These are phyloP conservation scores for Mortierella sp. DNA, from an alignment of 371 early-diverging fungal species.

Conservation along the genomic window DNA sequence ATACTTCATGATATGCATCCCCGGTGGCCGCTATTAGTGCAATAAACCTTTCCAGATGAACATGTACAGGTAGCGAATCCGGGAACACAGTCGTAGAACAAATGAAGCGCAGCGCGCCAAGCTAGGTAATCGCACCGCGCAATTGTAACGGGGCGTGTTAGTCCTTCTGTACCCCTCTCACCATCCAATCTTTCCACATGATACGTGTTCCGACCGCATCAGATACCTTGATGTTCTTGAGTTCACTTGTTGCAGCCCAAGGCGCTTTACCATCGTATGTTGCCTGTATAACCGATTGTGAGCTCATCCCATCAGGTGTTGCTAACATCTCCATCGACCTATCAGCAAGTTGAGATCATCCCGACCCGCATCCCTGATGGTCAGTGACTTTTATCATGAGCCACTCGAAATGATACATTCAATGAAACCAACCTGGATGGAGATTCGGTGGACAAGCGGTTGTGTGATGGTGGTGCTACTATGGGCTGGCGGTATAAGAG, in stretches of 20 bases:
- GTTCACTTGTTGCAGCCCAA: constrained; percentile 61
- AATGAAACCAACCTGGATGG: constrained; percentile 23
- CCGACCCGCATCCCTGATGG: not conserved
- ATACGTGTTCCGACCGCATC: too few species aligned
- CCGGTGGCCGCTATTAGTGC: constrained; percentile 71
- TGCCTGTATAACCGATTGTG: constrained; percentile 61
- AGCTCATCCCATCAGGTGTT: constrained; percentile 67
- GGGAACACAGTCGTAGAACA: constrained; percentile 61
- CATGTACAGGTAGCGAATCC: constrained; percentile 43
- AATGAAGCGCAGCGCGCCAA: constrained; percentile 61
- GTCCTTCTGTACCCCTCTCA: not conserved
- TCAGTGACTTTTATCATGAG: not conserved
- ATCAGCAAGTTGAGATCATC: not conserved
- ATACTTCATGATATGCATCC: constrained; percentile 75
- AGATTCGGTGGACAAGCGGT: not conserved
- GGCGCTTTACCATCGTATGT: constrained; percentile 73
- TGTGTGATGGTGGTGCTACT: not conserved
- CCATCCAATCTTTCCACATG: too few species aligned
- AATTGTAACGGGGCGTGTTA: too few species aligned
- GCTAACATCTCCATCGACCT: constrained; percentile 33
- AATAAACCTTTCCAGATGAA: constrained; percentile 64
- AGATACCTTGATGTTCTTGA: constrained; percentile 54
- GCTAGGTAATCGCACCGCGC: constrained; percentile 31
- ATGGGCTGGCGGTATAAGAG: constrained; percentile 69
- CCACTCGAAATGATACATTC: too few species aligned